These are phyloP conservation scores for Brassica nigra DNA, from an alignment of 345 rosid genomes.

Conservation along the genomic window DNA sequence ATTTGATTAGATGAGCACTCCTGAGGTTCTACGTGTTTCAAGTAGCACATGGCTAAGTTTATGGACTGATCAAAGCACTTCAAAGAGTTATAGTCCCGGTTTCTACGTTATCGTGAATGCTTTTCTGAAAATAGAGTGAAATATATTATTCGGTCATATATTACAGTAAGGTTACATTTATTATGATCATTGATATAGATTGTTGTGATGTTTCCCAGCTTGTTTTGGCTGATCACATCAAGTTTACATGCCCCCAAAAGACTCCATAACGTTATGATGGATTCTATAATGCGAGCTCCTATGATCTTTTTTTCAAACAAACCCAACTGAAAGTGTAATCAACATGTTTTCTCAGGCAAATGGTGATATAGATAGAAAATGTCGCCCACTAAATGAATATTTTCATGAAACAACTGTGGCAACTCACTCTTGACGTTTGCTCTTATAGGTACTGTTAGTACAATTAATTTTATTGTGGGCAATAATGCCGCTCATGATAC, in stretches of 20 bases:
- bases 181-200: conserved; percentile 53
- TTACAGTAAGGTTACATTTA: background rate
- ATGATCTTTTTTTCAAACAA: conserved; percentile 92
- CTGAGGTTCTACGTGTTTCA: conserved; percentile 80
- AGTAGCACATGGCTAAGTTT: conserved; percentile 92
- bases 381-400: conserved; percentile 69
- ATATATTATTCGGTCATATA: background rate
- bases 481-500: conserved; percentile 83
- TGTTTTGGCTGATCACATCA: conserved; percentile 84
- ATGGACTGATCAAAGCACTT: conserved; percentile 82
- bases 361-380: conserved; percentile 79
- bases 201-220: conserved; percentile 66
- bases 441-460: conserved; percentile 84
- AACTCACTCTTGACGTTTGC: conserved; percentile 87
- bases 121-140: conserved; percentile 27
- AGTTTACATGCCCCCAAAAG: conserved; percentile 84
- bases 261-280: conserved; percentile 79
- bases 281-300: conserved; percentile 80
- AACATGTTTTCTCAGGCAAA: conserved; percentile 92
- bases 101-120: conserved; percentile 68
- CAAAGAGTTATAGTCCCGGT: conserved; percentile 56
- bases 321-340: conserved; percentile 85
- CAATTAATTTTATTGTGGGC: conserved; percentile 87
- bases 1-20: too few relatives aligned
- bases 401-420: conserved; percentile 77